phyloP scores from a whole-genome alignment of 495 filamentous ascomycete species.

The Aspergillus coremiiformis region DNA sequence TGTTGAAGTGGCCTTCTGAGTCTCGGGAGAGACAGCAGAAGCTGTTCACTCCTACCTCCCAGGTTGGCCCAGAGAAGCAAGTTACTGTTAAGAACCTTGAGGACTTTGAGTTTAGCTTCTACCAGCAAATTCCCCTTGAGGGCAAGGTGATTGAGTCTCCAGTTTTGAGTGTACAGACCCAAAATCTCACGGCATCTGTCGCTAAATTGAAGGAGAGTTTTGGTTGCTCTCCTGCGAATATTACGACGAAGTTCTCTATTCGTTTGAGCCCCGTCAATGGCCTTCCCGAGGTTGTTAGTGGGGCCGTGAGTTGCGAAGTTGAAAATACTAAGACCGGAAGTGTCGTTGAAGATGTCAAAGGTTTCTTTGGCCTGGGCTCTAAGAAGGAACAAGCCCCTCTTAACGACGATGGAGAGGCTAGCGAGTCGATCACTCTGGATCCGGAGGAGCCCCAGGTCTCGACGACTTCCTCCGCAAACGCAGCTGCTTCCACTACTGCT shows the following conservation, averaged over 20 bases:
- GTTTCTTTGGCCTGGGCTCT: conserved; percentile 84
- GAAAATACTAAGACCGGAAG: conserved; percentile 68
- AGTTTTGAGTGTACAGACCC: conserved; percentile 53
- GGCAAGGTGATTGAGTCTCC: conserved; percentile 43
- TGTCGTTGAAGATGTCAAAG: conserved; percentile 88
- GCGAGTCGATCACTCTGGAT: conserved; percentile 44
- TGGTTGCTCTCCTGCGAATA: conserved; percentile 66
- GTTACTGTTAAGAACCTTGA: conserved; percentile 78
- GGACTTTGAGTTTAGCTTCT: conserved; percentile 77
- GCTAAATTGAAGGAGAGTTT: conserved; percentile 64
- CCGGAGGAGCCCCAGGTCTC: conserved; percentile 43
- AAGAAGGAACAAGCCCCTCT: conserved; percentile 80
- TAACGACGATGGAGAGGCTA: conserved; percentile 47
- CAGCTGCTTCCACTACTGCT: conserved; percentile 39
- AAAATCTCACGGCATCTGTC: conserved; percentile 79
- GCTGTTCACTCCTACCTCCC: conserved; percentile 74
- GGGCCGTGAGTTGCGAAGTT: conserved; percentile 77
- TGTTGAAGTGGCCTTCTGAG: conserved; percentile 57
- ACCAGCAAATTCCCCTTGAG: conserved; percentile 52
- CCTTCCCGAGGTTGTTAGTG: conserved; percentile 71
- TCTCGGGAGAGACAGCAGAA: conserved; percentile 60
- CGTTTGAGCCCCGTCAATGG: conserved; percentile 66
- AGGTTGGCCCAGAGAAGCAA: conserved; percentile 73
- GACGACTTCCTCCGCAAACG: conserved; percentile 34
- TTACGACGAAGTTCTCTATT: conserved; percentile 71